These are phyloP conservation scores for Gynandropsis gynandra DNA, from an alignment of 345 rosid species.

Conservation along the genomic window DNA sequence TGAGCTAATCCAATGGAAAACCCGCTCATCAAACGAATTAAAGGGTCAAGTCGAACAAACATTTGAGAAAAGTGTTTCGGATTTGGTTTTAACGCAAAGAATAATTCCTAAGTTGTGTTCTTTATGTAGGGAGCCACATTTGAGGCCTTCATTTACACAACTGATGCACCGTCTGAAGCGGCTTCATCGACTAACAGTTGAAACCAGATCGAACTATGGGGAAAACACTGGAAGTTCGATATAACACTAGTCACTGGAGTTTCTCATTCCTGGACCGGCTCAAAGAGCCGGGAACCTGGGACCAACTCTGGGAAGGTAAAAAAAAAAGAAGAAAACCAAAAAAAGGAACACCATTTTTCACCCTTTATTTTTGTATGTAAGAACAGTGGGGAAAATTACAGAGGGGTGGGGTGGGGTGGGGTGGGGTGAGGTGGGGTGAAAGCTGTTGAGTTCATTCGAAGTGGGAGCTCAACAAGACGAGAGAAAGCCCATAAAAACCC, in stretches of 20 bases:
- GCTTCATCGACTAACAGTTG: conserved; percentile 44
- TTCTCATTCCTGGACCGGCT: conserved; percentile 33
- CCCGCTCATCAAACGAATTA: background rate
- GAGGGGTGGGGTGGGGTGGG: conserved; percentile 25
- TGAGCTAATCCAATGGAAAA: no score
- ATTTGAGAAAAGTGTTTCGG: background rate
- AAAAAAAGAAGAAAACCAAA: no score
- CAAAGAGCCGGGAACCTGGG: conserved; percentile 54
- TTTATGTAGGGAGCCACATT: conserved; percentile 63
- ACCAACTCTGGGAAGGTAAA: conserved; percentile 18
- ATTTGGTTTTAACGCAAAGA: conserved; percentile 3
- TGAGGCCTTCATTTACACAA: conserved; percentile 81
- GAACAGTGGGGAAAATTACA: conserved; percentile 23
- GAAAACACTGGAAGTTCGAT: conserved; percentile 21
- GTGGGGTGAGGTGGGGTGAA: conserved; percentile 29
- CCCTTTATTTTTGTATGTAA: conserved; percentile 18
- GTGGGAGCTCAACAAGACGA: conserved; percentile 68
- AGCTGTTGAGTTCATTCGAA: conserved; percentile 84
- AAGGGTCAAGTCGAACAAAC: no score
- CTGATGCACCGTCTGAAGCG: conserved; percentile 60
- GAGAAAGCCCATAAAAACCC: conserved; percentile 26
- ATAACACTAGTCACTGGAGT: conserved; percentile 31
- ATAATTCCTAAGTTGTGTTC: conserved; percentile 11
- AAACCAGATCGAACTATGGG: conserved; percentile 32
- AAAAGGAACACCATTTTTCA: background rate